Conservation (phyloP, 768 basidiomycete species). For the Thelephora aurantiotincta region DNA sequence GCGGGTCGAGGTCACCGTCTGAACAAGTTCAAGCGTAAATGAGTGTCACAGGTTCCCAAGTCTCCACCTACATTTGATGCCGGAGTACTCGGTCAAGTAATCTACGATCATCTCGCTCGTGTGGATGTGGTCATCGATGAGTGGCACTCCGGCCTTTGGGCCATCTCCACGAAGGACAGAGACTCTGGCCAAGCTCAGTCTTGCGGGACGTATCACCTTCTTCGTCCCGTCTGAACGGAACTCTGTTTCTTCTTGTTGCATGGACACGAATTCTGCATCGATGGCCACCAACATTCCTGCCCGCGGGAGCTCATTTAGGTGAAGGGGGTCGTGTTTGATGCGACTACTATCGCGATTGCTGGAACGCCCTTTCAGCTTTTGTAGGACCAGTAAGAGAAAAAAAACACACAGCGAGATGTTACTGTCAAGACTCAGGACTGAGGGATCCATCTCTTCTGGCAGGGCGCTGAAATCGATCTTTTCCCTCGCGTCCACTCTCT, state of each 20-base stretch:
- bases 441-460: slow-evolving; percentile 52
- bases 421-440: slow-evolving; percentile 73
- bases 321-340: slow-evolving; percentile 69
- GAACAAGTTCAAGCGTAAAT: slow-evolving; percentile 1
- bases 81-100: slow-evolving; percentile 94
- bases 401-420: slow-evolving; percentile 67
- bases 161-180: slow-evolving; percentile 87
- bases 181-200: slow-evolving; percentile 86
- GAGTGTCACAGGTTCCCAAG: slow-evolving; percentile 5
- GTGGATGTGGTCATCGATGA: slow-evolving; percentile 97
- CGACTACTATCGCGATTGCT: slow-evolving; percentile 64
- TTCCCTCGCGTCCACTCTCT: slow-evolving; percentile 49
- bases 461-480: slow-evolving; percentile 51
- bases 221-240: slow-evolving; percentile 90
- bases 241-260: slow-evolving; percentile 98
- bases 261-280: slow-evolving; percentile 94
- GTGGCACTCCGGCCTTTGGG: slow-evolving; percentile 66
- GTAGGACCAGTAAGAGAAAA: neutral
- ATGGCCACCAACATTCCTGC: slow-evolving; percentile 87
- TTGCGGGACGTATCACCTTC: slow-evolving; percentile 81
- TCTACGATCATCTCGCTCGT: slow-evolving; percentile 93
- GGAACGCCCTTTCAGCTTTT: neutral
- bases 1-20: slow-evolving; percentile 91
- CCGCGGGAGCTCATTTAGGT: slow-evolving; percentile 61
- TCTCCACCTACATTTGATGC: slow-evolving; percentile 72